Evolutionary conservation across 805 yeast genomes (phyloP).

Genomic region (Suhomyces kilbournensis): DNA sequence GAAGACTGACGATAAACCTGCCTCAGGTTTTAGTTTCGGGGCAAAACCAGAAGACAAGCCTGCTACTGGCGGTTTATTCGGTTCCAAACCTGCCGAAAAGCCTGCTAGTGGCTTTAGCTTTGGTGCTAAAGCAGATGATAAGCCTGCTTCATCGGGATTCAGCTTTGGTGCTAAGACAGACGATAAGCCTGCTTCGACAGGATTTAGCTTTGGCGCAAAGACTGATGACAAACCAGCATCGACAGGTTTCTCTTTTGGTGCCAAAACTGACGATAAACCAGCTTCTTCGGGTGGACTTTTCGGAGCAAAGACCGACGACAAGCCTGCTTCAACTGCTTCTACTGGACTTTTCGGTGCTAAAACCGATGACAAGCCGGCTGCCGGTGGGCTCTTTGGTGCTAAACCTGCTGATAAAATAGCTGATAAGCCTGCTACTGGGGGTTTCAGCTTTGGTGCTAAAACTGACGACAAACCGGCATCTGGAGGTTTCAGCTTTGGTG

Average conservation of each 20-base stretch:
- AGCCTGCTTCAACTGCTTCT: conserved; percentile 6
- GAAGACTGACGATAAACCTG: conserved; percentile 1
- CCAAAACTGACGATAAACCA: conserved; percentile 16
- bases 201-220: conserved; percentile 8
- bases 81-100: neutral
- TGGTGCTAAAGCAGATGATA: conserved; percentile 7
- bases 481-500: conserved; percentile 14
- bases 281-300: conserved; percentile 15
- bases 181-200: conserved; percentile 6
- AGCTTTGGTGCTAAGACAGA: neutral
- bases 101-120: conserved; percentile 3
- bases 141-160: neutral
- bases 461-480: conserved; percentile 3
- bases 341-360: conserved; percentile 22
- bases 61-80: conserved; percentile 8
- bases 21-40: neutral
- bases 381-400: conserved; percentile 8
- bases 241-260: conserved; percentile 4
- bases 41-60: conserved; percentile 1
- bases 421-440: conserved; percentile 7
- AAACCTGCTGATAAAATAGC: conserved; percentile 4
- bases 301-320: conserved; percentile 23
- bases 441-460: conserved; percentile 7
- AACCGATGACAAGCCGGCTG: conserved; percentile 5
- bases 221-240: conserved; percentile 4